Base-by-base conservation (phyloP, 2,329 filamentous ascomycete species). In the Lachnum nothofagi region DNA sequence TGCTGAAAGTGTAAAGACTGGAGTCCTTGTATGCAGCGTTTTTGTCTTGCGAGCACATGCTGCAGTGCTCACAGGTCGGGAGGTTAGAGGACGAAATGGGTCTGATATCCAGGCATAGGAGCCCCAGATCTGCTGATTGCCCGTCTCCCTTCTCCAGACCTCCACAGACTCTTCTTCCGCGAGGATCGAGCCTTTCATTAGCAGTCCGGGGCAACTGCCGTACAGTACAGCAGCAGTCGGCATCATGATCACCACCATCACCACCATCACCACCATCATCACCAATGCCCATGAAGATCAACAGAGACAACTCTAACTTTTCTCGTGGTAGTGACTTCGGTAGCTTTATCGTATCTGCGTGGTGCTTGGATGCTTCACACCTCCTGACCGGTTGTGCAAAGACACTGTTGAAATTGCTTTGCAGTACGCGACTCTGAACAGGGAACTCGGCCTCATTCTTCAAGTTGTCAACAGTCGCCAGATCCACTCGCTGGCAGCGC, bases 361-460 rank as follows among this genome's bases (percentile, higher is more conserved):
- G 29, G 19, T 17, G 24, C 12, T 8, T 1, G 3, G 20, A 12
- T 14, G 4, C 12, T 5, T n/a, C 16, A 17, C 14, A 19, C 8
- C 37, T 39, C 9, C 20, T 20, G 34, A 19, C 37, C 16, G 19
- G 19, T 20, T 10, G 17, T 20, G 22, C 10, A 35, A 12, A 24
- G 25, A 20, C 24, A 45, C 8, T 24, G 37, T 41, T 37, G 27
- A 35, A 17, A 45, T 49, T 42, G 29, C 22, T 19, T 34, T 33
- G 42, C 37, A 12, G 42, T 44, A 24, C 22, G 25, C 16, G 24
- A 42, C 12, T 37, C 27, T 27, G 47, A 44, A 38, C 22, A 37
- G 25, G 48, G 33, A 45, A 43, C 44, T 43, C 48, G 48, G 48
- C 48, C 39, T 46, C 43, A 51, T 47, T 51, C 43, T 51, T 43